Base-by-base conservation (phyloP, 2,329 filamentous ascomycete species). In the Basipetospora chlamydospora region DNA sequence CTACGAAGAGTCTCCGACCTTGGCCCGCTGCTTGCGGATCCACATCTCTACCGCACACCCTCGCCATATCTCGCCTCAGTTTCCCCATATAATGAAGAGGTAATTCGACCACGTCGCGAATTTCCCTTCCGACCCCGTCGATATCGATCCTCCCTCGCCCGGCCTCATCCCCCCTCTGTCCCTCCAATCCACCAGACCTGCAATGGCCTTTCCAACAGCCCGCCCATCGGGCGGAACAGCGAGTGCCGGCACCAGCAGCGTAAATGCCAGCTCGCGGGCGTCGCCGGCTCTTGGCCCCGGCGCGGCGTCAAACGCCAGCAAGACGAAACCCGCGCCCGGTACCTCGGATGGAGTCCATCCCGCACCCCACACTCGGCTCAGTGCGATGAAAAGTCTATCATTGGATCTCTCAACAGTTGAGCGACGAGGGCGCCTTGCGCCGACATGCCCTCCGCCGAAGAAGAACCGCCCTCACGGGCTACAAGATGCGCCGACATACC, bases 321-420 rank as follows among this genome's bases (percentile, higher is more conserved):
- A 34, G 28, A 16, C 26, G 10, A 41, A 41, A 22, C 15, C 30
- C 17, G 26, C 22, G 31, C 38, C 65, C 42, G 55, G 67, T 47
- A 66, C 66, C 48, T 60, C 66, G 33, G 71, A 72, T 47, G 65
- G 65, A 42, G 65, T 67, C 39, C 64, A 70, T 43, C 61, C 66
- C 8, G 18, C 35, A 18, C 54, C 64, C 3, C 64, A 65, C 34
- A 54, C 58, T 28, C 65, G 67, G 10, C 59, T 76, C 26, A 75
- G 70, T 47, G 64, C 68, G 22, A 61, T 76, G 60, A 59, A 57
- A 28, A 74, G 68, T 45, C 42, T 62, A 40, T 74, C 85, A 32
- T 65, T 98, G 42, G 87, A 96, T 50, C 63, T 96, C 47, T 76
- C 75, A 35, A 93, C 85, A 1, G 90, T 98, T 42, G 90, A 96